These are phyloP conservation scores for Sphaerulina populicola DNA, from an alignment of 2,329 filamentous ascomycete genomes.

Conservation along the genomic window DNA sequence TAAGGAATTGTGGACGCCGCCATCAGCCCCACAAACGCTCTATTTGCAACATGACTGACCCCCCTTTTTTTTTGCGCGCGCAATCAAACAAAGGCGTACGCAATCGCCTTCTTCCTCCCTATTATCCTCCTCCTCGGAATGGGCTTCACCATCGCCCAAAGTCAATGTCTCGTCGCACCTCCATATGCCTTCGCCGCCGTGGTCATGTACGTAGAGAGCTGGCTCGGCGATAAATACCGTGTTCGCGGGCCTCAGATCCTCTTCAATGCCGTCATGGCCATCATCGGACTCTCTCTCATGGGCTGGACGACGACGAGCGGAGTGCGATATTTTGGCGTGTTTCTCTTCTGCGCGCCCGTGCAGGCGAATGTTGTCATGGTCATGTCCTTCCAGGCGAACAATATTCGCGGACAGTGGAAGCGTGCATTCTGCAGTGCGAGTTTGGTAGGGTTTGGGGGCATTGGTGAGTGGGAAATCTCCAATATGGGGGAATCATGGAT, in stretches of 20 bases:
- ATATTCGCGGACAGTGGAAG: not conserved
- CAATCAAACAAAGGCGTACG: constrained; percentile 53
- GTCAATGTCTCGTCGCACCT: constrained; percentile 64
- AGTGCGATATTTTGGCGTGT: constrained; percentile 65
- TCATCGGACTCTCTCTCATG: constrained; percentile 64
- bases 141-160: constrained; percentile 53
- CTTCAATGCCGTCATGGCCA: constrained; percentile 52
- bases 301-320: constrained; percentile 52
- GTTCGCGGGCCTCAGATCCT: constrained; percentile 58
- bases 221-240: constrained; percentile 38
- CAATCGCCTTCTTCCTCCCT: constrained; percentile 69
- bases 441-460: constrained; percentile 55
- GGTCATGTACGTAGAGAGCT: constrained; percentile 47
- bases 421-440: not conserved
- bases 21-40: not conserved
- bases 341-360: constrained; percentile 62
- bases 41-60: not conserved
- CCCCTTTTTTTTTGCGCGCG: not conserved
- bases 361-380: constrained; percentile 68
- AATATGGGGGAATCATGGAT: no score
- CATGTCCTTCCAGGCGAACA: constrained; percentile 63
- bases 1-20: no score
- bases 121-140: constrained; percentile 58
- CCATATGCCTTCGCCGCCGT: constrained; percentile 58
- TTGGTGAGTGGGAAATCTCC: constrained; percentile 13